Conservation (phyloP, 305 asterid species). For the Ilex paraguariensis region DNA sequence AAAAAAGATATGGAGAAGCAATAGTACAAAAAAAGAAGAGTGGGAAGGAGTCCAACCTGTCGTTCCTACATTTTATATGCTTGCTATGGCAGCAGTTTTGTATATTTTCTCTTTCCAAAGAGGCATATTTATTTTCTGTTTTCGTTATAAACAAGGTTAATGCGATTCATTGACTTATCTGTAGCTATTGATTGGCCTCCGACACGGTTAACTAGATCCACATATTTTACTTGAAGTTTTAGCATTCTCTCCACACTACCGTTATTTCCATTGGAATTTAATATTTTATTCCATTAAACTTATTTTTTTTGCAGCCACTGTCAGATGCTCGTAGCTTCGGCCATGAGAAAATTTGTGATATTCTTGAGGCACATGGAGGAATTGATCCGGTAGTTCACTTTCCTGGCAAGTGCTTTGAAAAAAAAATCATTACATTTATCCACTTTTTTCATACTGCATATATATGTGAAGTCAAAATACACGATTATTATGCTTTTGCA, state of each 20-base stretch:
- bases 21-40: background rate
- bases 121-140: background rate
- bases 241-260: background rate
- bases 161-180: background rate
- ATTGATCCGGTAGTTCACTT: constrained; percentile 43
- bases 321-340: constrained; percentile 62
- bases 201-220: background rate
- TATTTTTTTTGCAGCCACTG: constrained; percentile 42
- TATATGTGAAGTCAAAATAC: no score
- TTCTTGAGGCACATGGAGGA: constrained; percentile 50
- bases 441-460: no score
- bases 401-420: no score
- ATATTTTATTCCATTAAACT: constrained; percentile 6
- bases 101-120: background rate
- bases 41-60: no score
- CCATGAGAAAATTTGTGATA: constrained; percentile 44
- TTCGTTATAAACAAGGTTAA: background rate
- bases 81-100: no score
- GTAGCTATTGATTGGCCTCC: background rate
- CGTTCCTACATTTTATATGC: no score
- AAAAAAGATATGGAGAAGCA: background rate
- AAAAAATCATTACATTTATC: no score
- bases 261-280: background rate
- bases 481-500: no score
- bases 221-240: background rate